These are phyloP conservation scores for Mallotus repandus DNA, from an alignment of 441 rosid species.

Conservation along the genomic window DNA sequence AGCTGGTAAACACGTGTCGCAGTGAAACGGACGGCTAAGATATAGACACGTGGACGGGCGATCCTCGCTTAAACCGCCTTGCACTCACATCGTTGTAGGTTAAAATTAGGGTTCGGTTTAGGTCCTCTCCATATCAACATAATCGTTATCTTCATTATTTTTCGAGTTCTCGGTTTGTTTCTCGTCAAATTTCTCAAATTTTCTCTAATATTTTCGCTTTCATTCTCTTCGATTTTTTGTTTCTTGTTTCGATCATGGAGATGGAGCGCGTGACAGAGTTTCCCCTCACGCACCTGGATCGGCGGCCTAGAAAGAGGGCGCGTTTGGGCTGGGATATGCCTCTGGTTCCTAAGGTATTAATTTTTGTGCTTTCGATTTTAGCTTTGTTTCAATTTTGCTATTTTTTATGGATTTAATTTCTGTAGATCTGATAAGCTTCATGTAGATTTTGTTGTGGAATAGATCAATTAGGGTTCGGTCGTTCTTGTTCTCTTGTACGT, in stretches of 20 bases:
- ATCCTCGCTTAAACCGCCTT: constrained; percentile 30
- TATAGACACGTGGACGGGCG: constrained; percentile 51
- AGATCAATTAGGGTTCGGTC: not conserved
- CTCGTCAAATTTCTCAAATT: constrained; percentile 4
- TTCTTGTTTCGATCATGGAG: constrained; percentile 54
- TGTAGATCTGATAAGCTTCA: constrained; percentile 9
- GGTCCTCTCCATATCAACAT: not conserved
- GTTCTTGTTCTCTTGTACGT: not conserved
- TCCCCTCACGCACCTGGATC: constrained; percentile 69
- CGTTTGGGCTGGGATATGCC: constrained; percentile 94
- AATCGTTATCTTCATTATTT: not conserved
- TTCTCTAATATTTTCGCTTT: not conserved
- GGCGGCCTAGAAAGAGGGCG: constrained; percentile 84
- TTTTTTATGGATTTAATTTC: not conserved
- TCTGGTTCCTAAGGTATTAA: constrained; percentile 58
- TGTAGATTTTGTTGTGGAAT: not conserved
- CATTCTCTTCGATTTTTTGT: not conserved
- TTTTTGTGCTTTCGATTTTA: not conserved
- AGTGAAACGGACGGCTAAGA: constrained; percentile 19
- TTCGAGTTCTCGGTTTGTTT: not conserved
- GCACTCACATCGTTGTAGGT: constrained; percentile 16
- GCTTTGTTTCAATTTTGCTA: not conserved
- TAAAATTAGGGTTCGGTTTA: constrained; percentile 44
- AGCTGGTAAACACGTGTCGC: not conserved
- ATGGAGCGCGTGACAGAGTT: constrained; percentile 77